Evolutionary conservation across 176 grass and related monocot genomes (phyloP), one percentile per base, ranked within the genome.

Genomic region (Aegilops umbellulata): DNA sequence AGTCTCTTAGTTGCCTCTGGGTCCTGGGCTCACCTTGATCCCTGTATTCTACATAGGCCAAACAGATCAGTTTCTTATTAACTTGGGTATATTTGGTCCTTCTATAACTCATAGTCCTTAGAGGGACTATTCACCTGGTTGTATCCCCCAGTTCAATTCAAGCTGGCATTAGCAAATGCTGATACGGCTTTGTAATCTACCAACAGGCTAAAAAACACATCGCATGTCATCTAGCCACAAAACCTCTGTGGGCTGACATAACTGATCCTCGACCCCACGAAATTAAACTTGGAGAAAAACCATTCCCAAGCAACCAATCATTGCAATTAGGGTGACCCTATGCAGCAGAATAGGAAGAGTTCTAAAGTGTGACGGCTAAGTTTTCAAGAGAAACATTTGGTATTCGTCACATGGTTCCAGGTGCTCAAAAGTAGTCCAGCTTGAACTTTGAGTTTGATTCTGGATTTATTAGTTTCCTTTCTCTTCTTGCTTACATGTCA

Each of bases 391-490:
- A 36, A 51, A 55, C 10, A 30, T 30, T 53, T 68, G 60, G 11
- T 31, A 35, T 19, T 25, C 1, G 23, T 74, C 69, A 36, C 4
- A 60, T 20, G 12, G 3, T 76, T 30, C 55, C 55, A 76, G 51
- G 24, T 32, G 70, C 20, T 84, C 58, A 49, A 65, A 76, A 80
- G 24, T 80, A 65, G 14, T 16, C 35, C 20, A 10, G 47, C 19
- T 84, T 49, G 26, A 76, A 77, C 6, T 64, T 62, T 65, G 29
- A 65, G 27, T 77, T 49, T 10, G 42, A n/a, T 77, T 82, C 67
- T 68, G 29, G 46, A 69, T 77, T 65, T n/a, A 25, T 85, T 65
- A 77, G 8, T 77, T 85, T 85, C 60, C 20, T 53, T 66, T 51
- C 10, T 26, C 5, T 77, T 84, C 72, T 76, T 85, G 39, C 41